Base-by-base conservation (phyloP, 108 stramenopile genomes). In the Conticribra guillardii region DNA sequence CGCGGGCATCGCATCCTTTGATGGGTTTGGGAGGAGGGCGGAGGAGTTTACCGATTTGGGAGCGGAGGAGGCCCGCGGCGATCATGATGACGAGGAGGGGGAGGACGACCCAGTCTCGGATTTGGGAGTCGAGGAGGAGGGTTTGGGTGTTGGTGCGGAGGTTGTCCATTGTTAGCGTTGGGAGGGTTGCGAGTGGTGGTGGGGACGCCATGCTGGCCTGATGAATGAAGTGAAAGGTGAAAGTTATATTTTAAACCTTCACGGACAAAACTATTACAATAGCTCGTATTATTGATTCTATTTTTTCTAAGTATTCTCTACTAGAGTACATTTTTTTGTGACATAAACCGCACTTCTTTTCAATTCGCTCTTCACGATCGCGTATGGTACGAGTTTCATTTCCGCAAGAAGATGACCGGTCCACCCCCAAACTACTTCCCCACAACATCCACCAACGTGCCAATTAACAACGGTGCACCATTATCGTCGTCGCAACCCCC, bases 31-130 rank as follows among this genome's bases (percentile, higher is more conserved):
- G 59, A 0, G 73, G 28, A 23, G 64, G 63, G n/a, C 60, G 73
- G 41, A 83, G 57, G 45, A 69, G 55, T 44, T 50, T 65, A 57
- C 80, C 55, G 73, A 86, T 48, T 55, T 69, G 54, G 64, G 64
- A 33, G 60, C 74, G 62, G 50, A 82, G 45, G 52, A 75, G n/a
- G 31, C 50, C 59, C 60, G 79, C 64, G 74, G 64, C 28, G 84
- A 81, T 67, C 76, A 79, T 52, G 69, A 82, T 60, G 65, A 71
- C 50, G 72, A 79, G 74, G 44, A 63, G 90, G 87, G 33, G 85
- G 73, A 41, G 70, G 72, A 56, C 82, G 84, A 73, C 84, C 74
- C 74, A 75, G 41, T 75, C 74, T 3, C 74, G 67, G 57, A 75
- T 75, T 55, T 75, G 74, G 28, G 74, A 75, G 57, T 75, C 74